Evolutionary conservation across 495 filamentous ascomycete genomes (phyloP).

Genomic region (Penicillium desertorum): DNA sequence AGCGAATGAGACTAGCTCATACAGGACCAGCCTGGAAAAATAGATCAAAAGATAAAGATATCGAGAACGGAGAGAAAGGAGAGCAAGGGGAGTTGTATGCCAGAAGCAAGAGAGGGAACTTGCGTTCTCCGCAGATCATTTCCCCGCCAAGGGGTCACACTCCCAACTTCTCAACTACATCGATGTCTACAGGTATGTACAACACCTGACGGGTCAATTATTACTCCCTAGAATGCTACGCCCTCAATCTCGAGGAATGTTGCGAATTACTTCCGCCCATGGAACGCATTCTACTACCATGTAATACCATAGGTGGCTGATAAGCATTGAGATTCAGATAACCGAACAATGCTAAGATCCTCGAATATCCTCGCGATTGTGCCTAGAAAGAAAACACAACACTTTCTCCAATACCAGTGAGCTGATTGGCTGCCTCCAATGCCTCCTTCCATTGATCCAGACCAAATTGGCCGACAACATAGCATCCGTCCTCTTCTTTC

Average conservation of each 20-base stretch:
- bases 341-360: background rate
- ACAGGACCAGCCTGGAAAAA: slow-evolving; percentile 43
- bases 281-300: background rate
- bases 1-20: slow-evolving; percentile 18
- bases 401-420: background rate
- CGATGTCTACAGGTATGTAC: background rate
- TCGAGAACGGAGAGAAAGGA: slow-evolving; percentile 12
- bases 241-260: background rate
- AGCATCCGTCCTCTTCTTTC: background rate
- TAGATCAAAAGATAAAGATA: slow-evolving; percentile 14
- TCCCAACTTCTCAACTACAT: background rate
- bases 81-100: slow-evolving; percentile 9
- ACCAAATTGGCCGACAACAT: background rate
- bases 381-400: background rate
- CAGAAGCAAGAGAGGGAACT: slow-evolving; percentile 16
- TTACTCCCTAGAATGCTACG: background rate
- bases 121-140: slow-evolving; percentile 29
- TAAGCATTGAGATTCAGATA: no score
- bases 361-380: background rate
- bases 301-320: background rate
- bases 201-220: background rate
- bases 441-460: background rate
- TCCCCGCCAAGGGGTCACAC: slow-evolving; percentile 24
- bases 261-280: background rate
- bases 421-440: background rate